phyloP scores from a whole-genome alignment of 305 asterid species.

The Fraxinus paxiana region DNA sequence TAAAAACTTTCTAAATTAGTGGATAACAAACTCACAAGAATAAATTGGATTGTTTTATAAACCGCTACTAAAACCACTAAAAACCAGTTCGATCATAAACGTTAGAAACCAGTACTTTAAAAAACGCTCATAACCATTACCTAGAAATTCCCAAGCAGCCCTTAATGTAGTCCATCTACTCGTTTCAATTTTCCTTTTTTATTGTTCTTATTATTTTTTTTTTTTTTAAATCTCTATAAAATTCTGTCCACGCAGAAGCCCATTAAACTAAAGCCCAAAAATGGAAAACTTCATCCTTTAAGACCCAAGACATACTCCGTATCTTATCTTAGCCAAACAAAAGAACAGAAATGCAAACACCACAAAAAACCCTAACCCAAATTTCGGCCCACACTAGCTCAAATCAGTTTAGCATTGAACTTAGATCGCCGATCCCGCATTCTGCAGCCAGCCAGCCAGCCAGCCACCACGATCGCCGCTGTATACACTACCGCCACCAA shows the following conservation, averaged over 20 bases:
- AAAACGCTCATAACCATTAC: too few species aligned
- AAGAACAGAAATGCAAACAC: neutral
- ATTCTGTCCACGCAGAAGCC: neutral
- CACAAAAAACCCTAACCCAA: neutral
- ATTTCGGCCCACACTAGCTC: neutral
- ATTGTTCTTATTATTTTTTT: too few species aligned
- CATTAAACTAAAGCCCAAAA: neutral
- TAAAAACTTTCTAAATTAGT: too few species aligned
- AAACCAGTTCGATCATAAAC: too few species aligned
- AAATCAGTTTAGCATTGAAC: neutral
- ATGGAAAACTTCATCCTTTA: neutral
- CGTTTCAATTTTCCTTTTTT: too few species aligned
- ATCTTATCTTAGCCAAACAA: neutral
- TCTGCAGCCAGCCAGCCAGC: neutral
- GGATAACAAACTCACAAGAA: neutral
- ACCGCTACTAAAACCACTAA: neutral
- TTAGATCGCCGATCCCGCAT: neutral
- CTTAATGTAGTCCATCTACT: too few species aligned
- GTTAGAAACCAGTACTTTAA: too few species aligned
- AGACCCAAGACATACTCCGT: neutral
- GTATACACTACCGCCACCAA: neutral
- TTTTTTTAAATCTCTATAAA: neutral
- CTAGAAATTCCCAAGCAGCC: too few species aligned
- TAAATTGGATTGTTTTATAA: too few species aligned
- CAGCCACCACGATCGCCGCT: neutral